Evolutionary conservation across 1,284 basidiomycete species (phyloP), one percentile per base, ranked within the genome.

Genomic region (Fomitopsis betulina): DNA sequence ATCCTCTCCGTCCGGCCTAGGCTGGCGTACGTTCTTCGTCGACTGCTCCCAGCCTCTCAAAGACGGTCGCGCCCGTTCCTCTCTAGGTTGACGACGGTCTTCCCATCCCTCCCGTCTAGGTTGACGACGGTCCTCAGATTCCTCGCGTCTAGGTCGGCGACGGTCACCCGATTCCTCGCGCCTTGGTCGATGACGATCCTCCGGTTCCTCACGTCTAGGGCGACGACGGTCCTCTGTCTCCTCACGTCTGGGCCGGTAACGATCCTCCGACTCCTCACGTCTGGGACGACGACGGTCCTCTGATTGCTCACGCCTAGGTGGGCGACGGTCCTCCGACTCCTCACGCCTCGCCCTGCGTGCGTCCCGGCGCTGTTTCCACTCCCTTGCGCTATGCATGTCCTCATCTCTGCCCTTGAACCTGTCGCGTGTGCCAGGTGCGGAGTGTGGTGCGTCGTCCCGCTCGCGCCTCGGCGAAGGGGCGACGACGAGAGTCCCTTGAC

Each of bases 391-490:
- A 6, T 57, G 49, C 6, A 42, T 37, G 15, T 57, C 54, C 51
- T 61, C 59, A 3, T 60, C 40, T 10, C 27, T 30, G 19, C 3
- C 35, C 21, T 60, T 43, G 27, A 35, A 39, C 25, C 15, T 42
- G 30, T 62, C 62, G 10, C 49, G 39, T 6, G 57, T 60, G 17
- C 65, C 65, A 13, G 65, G 27, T 19, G 49, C 5, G 8, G 49
- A 51, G 56, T 75, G 75, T 3, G 73, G 74, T 7, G 57, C 63
- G 4, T 30, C 1, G 25, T 75, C 72, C 12, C 73, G 70, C 5
- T 42, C 32, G 27, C 70, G 72, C 2, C 66, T 53, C 39, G 58
- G 63, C n/a, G 50, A 12, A 30, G 56, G 50, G 13, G 57, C 58
- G 54, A 58, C 57, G 3, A 60, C 54, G 17, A 57, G 54, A 39